Base-by-base conservation (phyloP, 768 basidiomycete genomes). In the Tremella fuciformis region DNA sequence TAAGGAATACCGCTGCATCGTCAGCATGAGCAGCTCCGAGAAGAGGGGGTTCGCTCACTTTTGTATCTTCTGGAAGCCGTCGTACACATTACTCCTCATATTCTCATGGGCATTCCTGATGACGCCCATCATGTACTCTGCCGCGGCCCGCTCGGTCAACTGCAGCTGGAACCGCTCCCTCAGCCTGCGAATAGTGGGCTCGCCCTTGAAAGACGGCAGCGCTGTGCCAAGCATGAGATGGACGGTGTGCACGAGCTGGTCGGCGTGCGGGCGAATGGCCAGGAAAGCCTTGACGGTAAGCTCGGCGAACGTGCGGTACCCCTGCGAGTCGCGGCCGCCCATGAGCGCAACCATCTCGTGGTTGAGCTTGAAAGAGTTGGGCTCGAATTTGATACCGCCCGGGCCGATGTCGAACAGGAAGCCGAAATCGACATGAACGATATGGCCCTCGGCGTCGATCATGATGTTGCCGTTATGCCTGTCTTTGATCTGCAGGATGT, bases 381-480 rank as follows among this genome's bases (percentile, higher is more conserved):
- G 94, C 73, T 99, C 96, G 74, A 99, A 99, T 82, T 98, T 99
- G 78, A 99, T 88, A 59, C 96, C 91, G 79, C 88, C 88, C 41
- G 88, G 87, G 70, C 87, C 94, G 85, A 99, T 99, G 76, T 99
- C 94, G n/a, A 75, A 75, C 34, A 75, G 50, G 22, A 70, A 64
- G 38, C 63, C 65, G 37, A 68, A 66, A 53, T 69, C 67, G 66
- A 99, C 84, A 75, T 99, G 96, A 3, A 97, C 84, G 58, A 99
- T 94, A 74, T 97, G 93, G 0, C 96, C 96, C 59, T 93, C 89
- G 1, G 88, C 91, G 74, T 98, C 96, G 59, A 99, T 93, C 94
- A 99, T 97, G 74, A 99, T 98, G 75, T 99, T 99, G 25, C 96
- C 96, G 71, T 99, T 99, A 76, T 99, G 96, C 39, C 96, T 80